These are phyloP conservation scores for Ceratocystis cacaofunesta DNA, from an alignment of 2,329 filamentous ascomycete genomes.

Conservation along the genomic window DNA sequence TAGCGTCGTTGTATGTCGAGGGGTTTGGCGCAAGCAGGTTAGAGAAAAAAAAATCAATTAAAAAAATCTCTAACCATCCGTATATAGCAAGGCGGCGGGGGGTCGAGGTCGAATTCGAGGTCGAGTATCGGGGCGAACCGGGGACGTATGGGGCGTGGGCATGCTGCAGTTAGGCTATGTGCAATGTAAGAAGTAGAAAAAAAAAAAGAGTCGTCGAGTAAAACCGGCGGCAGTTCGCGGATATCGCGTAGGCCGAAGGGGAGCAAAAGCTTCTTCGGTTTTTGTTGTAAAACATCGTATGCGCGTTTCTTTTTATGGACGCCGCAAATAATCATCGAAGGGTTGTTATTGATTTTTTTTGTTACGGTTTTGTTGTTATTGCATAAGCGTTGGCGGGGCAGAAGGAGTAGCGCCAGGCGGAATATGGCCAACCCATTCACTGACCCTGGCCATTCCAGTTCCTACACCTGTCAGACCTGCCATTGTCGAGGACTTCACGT, in stretches of 20 bases:
- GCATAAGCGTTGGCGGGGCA: slow-evolving; percentile 6
- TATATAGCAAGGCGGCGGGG: no score
- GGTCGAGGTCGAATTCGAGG: neutral
- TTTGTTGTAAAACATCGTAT: neutral
- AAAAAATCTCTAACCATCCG: no score
- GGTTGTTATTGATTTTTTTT: slow-evolving; percentile 1
- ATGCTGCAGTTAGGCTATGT: neutral
- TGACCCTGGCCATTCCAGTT: slow-evolving; percentile 33
- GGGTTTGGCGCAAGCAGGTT: no score
- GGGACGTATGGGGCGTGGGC: neutral
- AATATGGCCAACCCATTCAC: slow-evolving; percentile 35
- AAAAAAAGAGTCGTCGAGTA: slow-evolving; percentile 3
- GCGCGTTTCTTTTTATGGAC: neutral
- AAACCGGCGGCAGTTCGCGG: neutral
- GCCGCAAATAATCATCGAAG: no score
- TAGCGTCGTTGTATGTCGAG: no score
- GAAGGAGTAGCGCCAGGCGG: slow-evolving; percentile 29
- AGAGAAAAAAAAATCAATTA: no score
- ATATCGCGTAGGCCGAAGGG: neutral
- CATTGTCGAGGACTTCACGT: slow-evolving; percentile 28
- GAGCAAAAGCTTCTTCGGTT: neutral
- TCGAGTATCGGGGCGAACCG: neutral
- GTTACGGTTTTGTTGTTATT: slow-evolving; percentile 5
- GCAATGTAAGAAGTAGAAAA: neutral
- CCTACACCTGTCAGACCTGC: slow-evolving; percentile 34